Conservation (phyloP, 1,284 basidiomycete species). For the Violaceomyces palustris region DNA sequence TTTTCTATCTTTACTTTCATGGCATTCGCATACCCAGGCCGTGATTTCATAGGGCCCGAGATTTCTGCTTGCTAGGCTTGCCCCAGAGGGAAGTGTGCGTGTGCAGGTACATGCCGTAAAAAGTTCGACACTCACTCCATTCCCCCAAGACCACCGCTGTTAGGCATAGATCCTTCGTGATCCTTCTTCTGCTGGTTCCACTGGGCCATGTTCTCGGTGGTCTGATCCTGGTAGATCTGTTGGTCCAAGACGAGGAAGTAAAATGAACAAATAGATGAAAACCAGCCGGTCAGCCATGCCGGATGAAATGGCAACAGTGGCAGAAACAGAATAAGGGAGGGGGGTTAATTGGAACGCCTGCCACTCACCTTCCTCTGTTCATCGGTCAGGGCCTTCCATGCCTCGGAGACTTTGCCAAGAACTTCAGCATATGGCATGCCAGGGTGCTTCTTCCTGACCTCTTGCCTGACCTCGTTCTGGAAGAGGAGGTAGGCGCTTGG, state of each 20-base stretch:
- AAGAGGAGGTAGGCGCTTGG: conserved; percentile 46
- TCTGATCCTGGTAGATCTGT: conserved; percentile 39
- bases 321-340: too few relatives aligned
- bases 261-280: too few relatives aligned
- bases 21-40: too few relatives aligned
- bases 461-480: conserved; percentile 45
- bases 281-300: neutral
- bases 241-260: neutral
- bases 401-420: conserved; percentile 38
- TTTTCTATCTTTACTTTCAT: too few relatives aligned
- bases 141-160: neutral
- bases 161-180: conserved; percentile 22
- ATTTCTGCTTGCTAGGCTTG: too few relatives aligned
- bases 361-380: conserved; percentile 28
- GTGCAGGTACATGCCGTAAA: neutral
- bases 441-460: conserved; percentile 38
- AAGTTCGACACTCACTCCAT: neutral
- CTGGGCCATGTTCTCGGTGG: conserved; percentile 36
- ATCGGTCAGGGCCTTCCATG: conserved; percentile 41
- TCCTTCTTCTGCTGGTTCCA: conserved; percentile 41
- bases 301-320: neutral
- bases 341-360: neutral
- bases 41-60: too few relatives aligned
- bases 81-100: too few relatives aligned
- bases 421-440: conserved; percentile 38